A percentile compares a stretch with the other conserved stretches of the same genome.
phyloP scores from a whole-genome alignment of 768 basidiomycete genomes.

The Sarcomyxa edulis region DNA sequence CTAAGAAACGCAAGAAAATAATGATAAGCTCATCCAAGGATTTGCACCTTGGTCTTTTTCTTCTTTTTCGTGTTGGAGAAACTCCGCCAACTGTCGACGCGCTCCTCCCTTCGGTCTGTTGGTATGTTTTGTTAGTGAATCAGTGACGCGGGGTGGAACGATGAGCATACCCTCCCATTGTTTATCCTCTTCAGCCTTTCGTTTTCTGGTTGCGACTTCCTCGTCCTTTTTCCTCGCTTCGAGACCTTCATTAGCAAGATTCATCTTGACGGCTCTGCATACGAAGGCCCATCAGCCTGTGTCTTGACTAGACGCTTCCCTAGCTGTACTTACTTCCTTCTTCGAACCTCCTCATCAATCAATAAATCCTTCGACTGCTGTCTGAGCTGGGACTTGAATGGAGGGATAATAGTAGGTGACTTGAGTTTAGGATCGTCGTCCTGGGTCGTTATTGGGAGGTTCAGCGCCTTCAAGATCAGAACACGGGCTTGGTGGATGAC shows the following conservation, averaged over 20 bases:
- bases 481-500: constrained; percentile 71
- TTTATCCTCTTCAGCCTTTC: constrained; percentile 86
- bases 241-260: constrained; percentile 85
- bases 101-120: constrained; percentile 68
- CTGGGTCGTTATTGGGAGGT: constrained; percentile 53
- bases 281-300: constrained; percentile 2
- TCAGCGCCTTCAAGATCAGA: constrained; percentile 56
- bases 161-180: constrained; percentile 73
- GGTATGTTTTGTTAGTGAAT: background rate
- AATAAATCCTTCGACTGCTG: constrained; percentile 77
- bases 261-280: constrained; percentile 79
- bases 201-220: constrained; percentile 68
- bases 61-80: constrained; percentile 68
- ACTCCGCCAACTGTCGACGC: constrained; percentile 80
- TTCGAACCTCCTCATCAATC: constrained; percentile 85
- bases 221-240: constrained; percentile 94
- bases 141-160: background rate
- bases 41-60: constrained; percentile 67
- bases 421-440: constrained; percentile 57
- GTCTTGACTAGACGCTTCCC: background rate
- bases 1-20: constrained; percentile 12
- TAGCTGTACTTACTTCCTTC: constrained; percentile 60
- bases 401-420: constrained; percentile 45
- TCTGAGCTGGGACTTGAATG: constrained; percentile 63
- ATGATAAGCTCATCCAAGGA: constrained; percentile 52